Evolutionary conservation across 2,329 filamentous ascomycete genomes (phyloP).

Genomic region (Aspergillus melleus): DNA sequence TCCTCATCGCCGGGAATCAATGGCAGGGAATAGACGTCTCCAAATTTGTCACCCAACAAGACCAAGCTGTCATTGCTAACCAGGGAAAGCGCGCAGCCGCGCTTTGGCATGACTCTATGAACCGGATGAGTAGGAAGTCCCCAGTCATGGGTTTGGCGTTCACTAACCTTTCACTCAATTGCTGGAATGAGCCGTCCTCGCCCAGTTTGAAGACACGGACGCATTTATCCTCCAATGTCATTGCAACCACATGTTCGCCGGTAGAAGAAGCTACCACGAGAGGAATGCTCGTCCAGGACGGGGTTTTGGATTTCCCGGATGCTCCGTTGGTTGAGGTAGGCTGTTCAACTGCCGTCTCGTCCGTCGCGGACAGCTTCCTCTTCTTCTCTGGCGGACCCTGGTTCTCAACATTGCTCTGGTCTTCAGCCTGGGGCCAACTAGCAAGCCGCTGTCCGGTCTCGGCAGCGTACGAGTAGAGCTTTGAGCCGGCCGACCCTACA

Average conservation of each 20-base stretch:
- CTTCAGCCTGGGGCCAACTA: conserved; percentile 54
- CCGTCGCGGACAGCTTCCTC: conserved; percentile 39
- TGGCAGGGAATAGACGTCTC: conserved; percentile 89
- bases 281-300: conserved; percentile 62
- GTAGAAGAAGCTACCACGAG: conserved; percentile 65
- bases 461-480: conserved; percentile 67
- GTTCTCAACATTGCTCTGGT: conserved; percentile 25
- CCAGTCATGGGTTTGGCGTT: not conserved
- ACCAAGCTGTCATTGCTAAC: conserved; percentile 71
- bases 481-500: conserved; percentile 71
- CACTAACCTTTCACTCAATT: conserved; percentile 70
- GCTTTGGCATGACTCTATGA: conserved; percentile 78
- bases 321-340: conserved; percentile 14
- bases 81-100: conserved; percentile 74
- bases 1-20: conserved; percentile 52
- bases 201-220: conserved; percentile 78
- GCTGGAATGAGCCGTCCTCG: conserved; percentile 59
- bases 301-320: conserved; percentile 22
- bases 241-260: conserved; percentile 68
- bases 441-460: conserved; percentile 59
- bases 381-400: conserved; percentile 47
- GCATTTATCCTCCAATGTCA: conserved; percentile 89
- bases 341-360: conserved; percentile 20
- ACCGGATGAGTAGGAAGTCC: conserved; percentile 10
- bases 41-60: conserved; percentile 89